Percentiles rank a stretch among this genome's conserved stretches.
Evolutionary conservation across 495 filamentous ascomycete species (phyloP).

Genomic region (Jackrogersella minutella): DNA sequence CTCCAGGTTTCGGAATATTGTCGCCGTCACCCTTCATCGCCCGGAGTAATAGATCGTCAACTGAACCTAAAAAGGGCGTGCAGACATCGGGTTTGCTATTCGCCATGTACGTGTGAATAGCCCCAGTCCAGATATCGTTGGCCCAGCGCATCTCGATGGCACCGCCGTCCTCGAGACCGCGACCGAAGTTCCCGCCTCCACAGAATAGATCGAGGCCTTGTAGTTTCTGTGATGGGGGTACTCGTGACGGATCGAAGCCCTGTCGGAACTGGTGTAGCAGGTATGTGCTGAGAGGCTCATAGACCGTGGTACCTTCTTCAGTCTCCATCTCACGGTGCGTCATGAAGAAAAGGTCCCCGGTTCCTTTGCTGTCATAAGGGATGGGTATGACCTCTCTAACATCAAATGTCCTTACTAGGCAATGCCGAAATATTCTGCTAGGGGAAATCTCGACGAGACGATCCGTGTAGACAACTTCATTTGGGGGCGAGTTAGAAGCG

Average conservation of each 20-base stretch:
- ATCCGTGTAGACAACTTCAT: conserved; percentile 72
- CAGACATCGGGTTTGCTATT: conserved; percentile 52
- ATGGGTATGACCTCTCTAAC: conserved; percentile 55
- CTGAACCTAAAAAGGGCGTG: conserved; percentile 69
- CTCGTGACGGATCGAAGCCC: conserved; percentile 60
- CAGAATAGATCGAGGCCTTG: conserved; percentile 74
- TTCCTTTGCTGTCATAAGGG: conserved; percentile 70
- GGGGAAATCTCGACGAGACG: conserved; percentile 49
- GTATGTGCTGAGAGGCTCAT: conserved; percentile 37
- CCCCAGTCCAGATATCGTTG: conserved; percentile 67
- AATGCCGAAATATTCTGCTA: conserved; percentile 59
- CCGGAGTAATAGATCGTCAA: conserved; percentile 69
- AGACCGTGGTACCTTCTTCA: conserved; percentile 5
- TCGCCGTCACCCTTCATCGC: conserved; percentile 61
- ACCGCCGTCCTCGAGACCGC: conserved; percentile 76
- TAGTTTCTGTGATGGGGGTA: conserved; percentile 44
- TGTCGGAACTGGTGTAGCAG: conserved; percentile 55
- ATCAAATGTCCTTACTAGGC: conserved; percentile 65
- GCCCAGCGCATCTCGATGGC: conserved; percentile 68
- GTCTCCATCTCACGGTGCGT: conserved; percentile 45
- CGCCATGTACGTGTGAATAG: conserved; percentile 74
- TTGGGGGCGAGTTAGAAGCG: conserved; percentile 54
- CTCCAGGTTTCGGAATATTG: conserved; percentile 61
- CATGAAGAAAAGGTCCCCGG: conserved; percentile 70
- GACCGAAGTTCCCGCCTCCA: conserved; percentile 75